A percentile compares a stretch with the other conserved stretches of the same genome.
Conservation (phyloP, 2,329 filamentous ascomycete genomes). For the Akanthomyces uredinophilus region DNA sequence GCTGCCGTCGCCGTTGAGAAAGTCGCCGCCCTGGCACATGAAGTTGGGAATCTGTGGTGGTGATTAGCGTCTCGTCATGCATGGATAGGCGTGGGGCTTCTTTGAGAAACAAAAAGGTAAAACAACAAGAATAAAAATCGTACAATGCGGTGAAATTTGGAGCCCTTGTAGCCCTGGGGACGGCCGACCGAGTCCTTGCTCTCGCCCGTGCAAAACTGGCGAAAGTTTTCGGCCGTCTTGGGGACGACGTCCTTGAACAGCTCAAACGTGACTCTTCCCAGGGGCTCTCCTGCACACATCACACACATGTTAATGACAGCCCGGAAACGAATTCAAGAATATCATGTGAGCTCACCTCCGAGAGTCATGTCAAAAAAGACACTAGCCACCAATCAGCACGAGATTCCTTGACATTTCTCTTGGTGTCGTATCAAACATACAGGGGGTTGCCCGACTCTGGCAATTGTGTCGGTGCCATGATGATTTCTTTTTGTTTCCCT, state of each 20-base stretch:
- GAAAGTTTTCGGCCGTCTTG: slow-evolving; percentile 92
- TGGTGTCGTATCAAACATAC: slow-evolving; percentile 28
- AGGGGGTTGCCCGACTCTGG: slow-evolving; percentile 44
- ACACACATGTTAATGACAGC: neutral
- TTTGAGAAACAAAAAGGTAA: too few species aligned
- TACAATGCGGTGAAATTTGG: slow-evolving; percentile 91
- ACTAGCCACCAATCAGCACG: neutral
- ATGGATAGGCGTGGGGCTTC: too few species aligned
- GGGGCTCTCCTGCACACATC: slow-evolving; percentile 61
- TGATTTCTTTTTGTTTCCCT: neutral
- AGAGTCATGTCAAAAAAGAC: slow-evolving; percentile 75
- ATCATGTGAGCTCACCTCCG: slow-evolving; percentile 53
- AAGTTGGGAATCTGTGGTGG: slow-evolving; percentile 97
- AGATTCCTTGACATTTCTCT: neutral
- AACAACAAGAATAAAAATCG: slow-evolving; percentile 25
- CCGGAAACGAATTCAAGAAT: neutral
- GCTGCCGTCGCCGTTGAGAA: slow-evolving; percentile 87
- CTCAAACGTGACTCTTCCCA: slow-evolving; percentile 85
- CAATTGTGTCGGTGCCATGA: slow-evolving; percentile 42
- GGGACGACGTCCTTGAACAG: slow-evolving; percentile 81
- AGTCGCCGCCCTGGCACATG: slow-evolving; percentile 97
- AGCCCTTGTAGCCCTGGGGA: slow-evolving; percentile 90
- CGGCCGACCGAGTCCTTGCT: slow-evolving; percentile 70
- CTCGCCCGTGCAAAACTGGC: slow-evolving; percentile 94
- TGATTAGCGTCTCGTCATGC: too few species aligned